These are phyloP conservation scores for Rosa multiflora DNA, from an alignment of 306 rosid species.

Conservation along the genomic window DNA sequence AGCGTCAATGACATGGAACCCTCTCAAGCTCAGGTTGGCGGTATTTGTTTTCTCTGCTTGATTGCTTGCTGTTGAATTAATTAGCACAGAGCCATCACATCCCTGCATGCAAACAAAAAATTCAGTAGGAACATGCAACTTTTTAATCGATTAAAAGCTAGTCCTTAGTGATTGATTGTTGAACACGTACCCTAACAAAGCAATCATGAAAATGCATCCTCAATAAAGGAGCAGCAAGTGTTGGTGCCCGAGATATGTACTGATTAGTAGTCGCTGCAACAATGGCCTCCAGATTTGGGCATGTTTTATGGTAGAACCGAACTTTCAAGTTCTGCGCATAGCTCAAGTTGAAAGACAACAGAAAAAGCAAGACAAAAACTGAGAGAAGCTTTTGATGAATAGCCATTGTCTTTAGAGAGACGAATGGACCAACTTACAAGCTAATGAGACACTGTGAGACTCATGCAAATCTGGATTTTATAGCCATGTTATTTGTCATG, in stretches of 20 bases:
- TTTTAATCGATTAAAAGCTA: too few species aligned
- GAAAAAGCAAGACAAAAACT: slow-evolving; percentile 16
- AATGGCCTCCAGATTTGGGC: slow-evolving; percentile 29
- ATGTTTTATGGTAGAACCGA: slow-evolving; percentile 28
- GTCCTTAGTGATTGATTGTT: slow-evolving; percentile 2
- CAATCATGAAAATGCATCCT: slow-evolving; percentile 53
- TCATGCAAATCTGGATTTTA: not conserved
- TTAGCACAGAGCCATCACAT: slow-evolving; percentile 40
- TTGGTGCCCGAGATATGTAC: slow-evolving; percentile 19
- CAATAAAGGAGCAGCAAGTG: slow-evolving; percentile 37
- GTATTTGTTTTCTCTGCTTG: slow-evolving; percentile 25
- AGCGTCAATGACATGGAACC: slow-evolving; percentile 34
- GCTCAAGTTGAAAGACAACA: slow-evolving; percentile 2
- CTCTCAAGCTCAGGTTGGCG: slow-evolving; percentile 36
- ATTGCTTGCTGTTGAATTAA: slow-evolving; percentile 28
- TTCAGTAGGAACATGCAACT: not conserved
- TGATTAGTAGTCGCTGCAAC: slow-evolving; percentile 14
- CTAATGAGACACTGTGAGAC: not conserved
- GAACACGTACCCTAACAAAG: slow-evolving; percentile 36
- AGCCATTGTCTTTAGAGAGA: slow-evolving; percentile 22
- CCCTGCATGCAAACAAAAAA: slow-evolving; percentile 25
- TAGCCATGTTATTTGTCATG: not conserved
- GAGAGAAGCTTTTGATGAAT: slow-evolving; percentile 18
- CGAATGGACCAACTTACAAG: not conserved
- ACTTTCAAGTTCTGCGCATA: slow-evolving; percentile 22